Percentiles rank a stretch among this genome's conserved stretches.
Conservation (phyloP, 345 rosid species). For the Aquilaria malaccensis region DNA sequence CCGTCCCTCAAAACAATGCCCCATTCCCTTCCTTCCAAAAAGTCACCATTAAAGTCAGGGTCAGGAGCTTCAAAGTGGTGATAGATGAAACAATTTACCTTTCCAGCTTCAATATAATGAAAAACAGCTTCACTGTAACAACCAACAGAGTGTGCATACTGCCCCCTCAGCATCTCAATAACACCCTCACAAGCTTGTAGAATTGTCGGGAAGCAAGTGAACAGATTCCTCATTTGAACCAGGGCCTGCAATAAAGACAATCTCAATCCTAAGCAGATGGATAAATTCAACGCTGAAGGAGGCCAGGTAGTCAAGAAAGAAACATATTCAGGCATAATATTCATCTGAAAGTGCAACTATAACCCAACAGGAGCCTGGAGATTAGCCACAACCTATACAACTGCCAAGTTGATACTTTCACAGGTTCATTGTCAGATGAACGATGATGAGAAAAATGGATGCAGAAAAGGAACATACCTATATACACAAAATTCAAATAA, state of each 20-base stretch:
- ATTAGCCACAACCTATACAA: too few species aligned
- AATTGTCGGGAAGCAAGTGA: conserved; percentile 83
- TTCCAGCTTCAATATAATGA: conserved; percentile 87
- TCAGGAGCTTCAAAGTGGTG: neutral
- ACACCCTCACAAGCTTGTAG: conserved; percentile 85
- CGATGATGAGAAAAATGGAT: too few species aligned
- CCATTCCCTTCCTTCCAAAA: neutral
- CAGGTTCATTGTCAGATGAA: too few species aligned
- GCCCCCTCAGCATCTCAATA: conserved; percentile 98
- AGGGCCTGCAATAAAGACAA: conserved; percentile 53
- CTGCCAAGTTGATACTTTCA: too few species aligned
- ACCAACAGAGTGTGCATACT: conserved; percentile 93
- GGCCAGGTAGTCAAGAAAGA: neutral
- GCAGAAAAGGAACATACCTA: too few species aligned
- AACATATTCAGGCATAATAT: neutral
- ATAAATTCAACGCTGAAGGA: neutral
- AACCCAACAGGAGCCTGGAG: too few species aligned
- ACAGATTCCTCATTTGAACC: conserved; percentile 83
- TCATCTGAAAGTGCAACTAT: too few species aligned
- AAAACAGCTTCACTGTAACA: conserved; percentile 91
- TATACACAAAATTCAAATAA: too few species aligned
- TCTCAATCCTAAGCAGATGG: conserved; percentile 1
- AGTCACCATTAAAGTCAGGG: neutral
- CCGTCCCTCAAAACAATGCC: neutral
- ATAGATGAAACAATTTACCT: conserved; percentile 36